Evolutionary conservation across 2,329 filamentous ascomycete species (phyloP), one percentile per base, ranked within the genome.

Genomic region (Claviceps purpurea): DNA sequence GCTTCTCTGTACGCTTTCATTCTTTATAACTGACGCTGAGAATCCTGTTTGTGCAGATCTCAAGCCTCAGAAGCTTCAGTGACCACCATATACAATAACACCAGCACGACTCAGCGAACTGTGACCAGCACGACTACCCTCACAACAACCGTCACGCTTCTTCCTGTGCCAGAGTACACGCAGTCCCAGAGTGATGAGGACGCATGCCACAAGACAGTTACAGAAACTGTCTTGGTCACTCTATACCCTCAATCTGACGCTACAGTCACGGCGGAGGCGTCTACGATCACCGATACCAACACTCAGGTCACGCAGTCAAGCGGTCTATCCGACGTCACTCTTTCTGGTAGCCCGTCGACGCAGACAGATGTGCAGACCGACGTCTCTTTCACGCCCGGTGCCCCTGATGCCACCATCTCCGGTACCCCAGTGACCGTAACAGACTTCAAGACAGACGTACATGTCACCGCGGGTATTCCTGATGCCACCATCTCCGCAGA

Each of bases 401-500:
- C 58, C 4, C 57, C 60, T 4, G 62, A 62, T 34, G 58, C 57
- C 43, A 66, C 62, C 14, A 57, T 65, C 48, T 58, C 61, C 7
- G 65, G 60, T 4, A 60, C 54, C 10, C 60, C 64, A 2, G 52
- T 55, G 3, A 68, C 64, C 5, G 53, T 64, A 41, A 68, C 65
- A 16, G 56, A 64, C 39, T 46, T 62, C n/a, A 52, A 61, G 30
- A 64, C 61, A 10, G 59, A 61, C 50, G 49, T 59, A 47, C 64
- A 57, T 24, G 41, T 60, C 43, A 67, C 65, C 6, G 56, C 56
- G 16, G 61, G 62, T 2, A 59, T 62, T 10, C 62, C 65, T 5
- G 65, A 67, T 52, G 65, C 59, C 41, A 65, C 62, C 22, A 56
- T 69, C 37, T 59, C 65, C 14, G 65, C 60, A 4, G 59, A 59